Evolutionary conservation across 1,284 basidiomycete genomes (phyloP).

Genomic region (Phaffia rhodozyma): DNA sequence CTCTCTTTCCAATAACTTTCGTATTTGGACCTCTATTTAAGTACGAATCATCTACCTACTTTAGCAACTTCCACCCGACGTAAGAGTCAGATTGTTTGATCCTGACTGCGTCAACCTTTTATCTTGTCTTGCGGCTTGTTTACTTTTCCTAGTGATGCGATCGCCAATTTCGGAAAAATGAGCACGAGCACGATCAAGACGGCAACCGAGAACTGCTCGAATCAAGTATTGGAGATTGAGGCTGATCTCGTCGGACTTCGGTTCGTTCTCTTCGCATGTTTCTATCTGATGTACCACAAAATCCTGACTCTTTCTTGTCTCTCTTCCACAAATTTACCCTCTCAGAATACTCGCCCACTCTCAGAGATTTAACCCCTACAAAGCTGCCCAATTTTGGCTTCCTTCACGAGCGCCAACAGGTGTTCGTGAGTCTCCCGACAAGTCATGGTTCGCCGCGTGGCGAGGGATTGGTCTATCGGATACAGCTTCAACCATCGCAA

Average conservation of each 20-base stretch:
- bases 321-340: constrained; percentile 8
- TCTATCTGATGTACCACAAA: background rate
- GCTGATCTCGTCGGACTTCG: constrained; percentile 76
- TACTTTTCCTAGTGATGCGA: constrained; percentile 59
- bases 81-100: background rate
- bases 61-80: background rate
- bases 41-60: background rate
- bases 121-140: constrained; percentile 74
- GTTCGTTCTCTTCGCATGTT: constrained; percentile 34
- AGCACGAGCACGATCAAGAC: constrained; percentile 53
- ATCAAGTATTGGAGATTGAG: constrained; percentile 65
- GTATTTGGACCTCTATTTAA: background rate
- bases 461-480: constrained; percentile 7
- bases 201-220: constrained; percentile 25
- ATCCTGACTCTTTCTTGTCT: constrained; percentile 7
- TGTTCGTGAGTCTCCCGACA: constrained; percentile 8
- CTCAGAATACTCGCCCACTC: constrained; percentile 67
- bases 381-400: constrained; percentile 63
- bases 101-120: background rate
- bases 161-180: constrained; percentile 62
- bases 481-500: background rate
- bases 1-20: constrained; percentile 66
- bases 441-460: constrained; percentile 1
- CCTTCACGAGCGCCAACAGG: constrained; percentile 20
- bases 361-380: constrained; percentile 60